Base-by-base conservation (phyloP, 305 asterid species). In the Rubia peregrina region DNA sequence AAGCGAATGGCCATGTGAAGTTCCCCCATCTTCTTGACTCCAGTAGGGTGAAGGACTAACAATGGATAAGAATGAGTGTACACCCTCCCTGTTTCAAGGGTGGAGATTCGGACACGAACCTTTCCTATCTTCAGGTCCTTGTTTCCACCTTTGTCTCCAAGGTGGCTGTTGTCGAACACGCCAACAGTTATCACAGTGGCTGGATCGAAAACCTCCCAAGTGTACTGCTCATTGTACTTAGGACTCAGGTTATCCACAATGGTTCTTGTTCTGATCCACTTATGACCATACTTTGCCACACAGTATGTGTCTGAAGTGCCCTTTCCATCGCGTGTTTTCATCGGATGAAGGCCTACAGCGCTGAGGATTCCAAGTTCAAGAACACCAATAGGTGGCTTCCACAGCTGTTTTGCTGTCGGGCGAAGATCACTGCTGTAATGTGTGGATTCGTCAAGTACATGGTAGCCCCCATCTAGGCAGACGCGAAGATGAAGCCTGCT, bases 331-430 rank as follows among this genome's bases (percentile, higher is more conserved):
- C 92, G 82, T 11, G 88, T 87, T 77, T 90, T 90, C 97, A 90
- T 90, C 0, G 97, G 97, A 78, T 87, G 89, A 68, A 88, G 92
- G 43, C 91, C 96, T 12, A 83, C 91, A 6, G 95, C 94, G 24
- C 81, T 90, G 26, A 90, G 73, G 55, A 90, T 73, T 16, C 97
- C 97, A 44, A 90, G 90, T 69, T 90, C 96, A 73, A 90, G 61
- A 74, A 90, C 70, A 19, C 97, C 97, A 2, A 90, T 86, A 3
- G 92, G 86, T 14, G 97, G 94, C 68, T 80, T 90, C 96, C 96
- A 88, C 10, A 90, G 94, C 82, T 89, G 97, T 74, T 89, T 90
- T 0, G 97, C 97, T 0, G 97, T 88, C 17, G 97, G 97, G n/a
- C 91, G 90, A 64, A 90, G 94, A 79, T 90, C 97, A 17, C 97